A percentile compares a stretch with the other conserved stretches of the same genome.
Conservation (phyloP, 1,139 yeast genomes). For the Blastobotrys aristatus region DNA sequence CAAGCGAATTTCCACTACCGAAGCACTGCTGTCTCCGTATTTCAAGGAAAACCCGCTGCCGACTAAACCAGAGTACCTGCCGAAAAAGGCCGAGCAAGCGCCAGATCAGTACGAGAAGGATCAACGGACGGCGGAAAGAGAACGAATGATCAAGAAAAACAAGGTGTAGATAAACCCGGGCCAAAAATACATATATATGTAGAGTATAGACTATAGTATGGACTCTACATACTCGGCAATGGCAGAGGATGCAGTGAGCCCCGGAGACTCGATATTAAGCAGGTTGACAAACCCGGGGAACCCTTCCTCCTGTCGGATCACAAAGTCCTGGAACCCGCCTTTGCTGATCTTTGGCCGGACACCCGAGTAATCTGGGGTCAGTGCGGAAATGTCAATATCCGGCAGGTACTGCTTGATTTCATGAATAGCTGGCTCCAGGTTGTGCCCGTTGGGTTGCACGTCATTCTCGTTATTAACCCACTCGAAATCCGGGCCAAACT, state of each 20-base stretch:
- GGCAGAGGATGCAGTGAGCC: conserved; percentile 75
- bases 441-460: conserved; percentile 35
- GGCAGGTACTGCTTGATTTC: conserved; percentile 66
- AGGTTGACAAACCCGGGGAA: conserved; percentile 76
- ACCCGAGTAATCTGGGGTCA: conserved; percentile 71
- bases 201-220: conserved; percentile 26
- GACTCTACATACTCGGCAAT: conserved; percentile 66
- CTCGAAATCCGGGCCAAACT: conserved; percentile 87
- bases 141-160: conserved; percentile 26
- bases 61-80: conserved; percentile 64
- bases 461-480: conserved; percentile 54
- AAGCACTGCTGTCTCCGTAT: conserved; percentile 62
- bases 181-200: neutral
- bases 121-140: conserved; percentile 22
- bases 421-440: conserved; percentile 49
- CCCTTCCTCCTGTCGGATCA: conserved; percentile 59
- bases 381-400: conserved; percentile 43
- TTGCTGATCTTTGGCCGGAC: conserved; percentile 71
- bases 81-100: conserved; percentile 40
- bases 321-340: conserved; percentile 60
- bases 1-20: conserved; percentile 59
- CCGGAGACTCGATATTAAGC: conserved; percentile 87
- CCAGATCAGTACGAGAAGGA: conserved; percentile 23
- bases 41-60: conserved; percentile 75
- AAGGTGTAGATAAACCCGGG: too few relatives aligned